Base-by-base conservation (phyloP, 208 protist genomes). In the Crithidia brevicula region DNA sequence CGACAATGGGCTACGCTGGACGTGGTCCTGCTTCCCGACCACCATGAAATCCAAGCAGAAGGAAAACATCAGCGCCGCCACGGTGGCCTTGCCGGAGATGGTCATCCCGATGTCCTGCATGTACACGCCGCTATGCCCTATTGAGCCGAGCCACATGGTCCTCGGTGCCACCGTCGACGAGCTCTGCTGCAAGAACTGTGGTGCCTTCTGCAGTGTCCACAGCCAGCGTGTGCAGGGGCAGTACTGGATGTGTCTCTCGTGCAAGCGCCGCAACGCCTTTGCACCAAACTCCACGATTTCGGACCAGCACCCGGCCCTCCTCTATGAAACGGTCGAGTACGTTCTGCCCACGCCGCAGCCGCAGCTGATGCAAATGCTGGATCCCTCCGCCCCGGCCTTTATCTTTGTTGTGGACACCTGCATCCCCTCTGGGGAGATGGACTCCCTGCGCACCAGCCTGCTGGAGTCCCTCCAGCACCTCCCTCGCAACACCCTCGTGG, bases 321-420 rank as follows among this genome's bases (percentile, higher is more conserved):
- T 71, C 11, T 72, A 91, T 69, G 82, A 93, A 23, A 97, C 92
- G 16, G 92, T 97, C 10, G 89, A 97, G 74, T 97, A 91, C 72
- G 77, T 94, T 46, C 60, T 93, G 16, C 76, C 75, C 16, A 15
- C 38, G 18, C 42, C 45, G 43, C 53, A 42, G 57, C 46, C 28
- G 62, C 40, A 54, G 49, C 31, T 40, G 68, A n/a, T 10, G 46
- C 57, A 61, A 60, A 33, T 33, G 18, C 15, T 50, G 46, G 42
- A 59, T 18, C 51, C 33, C 15, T 3, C 46, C 10, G 31, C 36
- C 43, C 82, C 80, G 9, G 76, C 72, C 3, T 93, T 92, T 47
- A 73, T 99, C 45, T 99, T 99, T 65, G 91, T 99, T 22, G 84
- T 99, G 28, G 99, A 99, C 83, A 96, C 86, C 22, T 99, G 98